A percentile compares a stretch with the other conserved stretches of the same genome.
Evolutionary conservation across 805 yeast genomes (phyloP).

Genomic region (Dipodascopsis tothii): DNA sequence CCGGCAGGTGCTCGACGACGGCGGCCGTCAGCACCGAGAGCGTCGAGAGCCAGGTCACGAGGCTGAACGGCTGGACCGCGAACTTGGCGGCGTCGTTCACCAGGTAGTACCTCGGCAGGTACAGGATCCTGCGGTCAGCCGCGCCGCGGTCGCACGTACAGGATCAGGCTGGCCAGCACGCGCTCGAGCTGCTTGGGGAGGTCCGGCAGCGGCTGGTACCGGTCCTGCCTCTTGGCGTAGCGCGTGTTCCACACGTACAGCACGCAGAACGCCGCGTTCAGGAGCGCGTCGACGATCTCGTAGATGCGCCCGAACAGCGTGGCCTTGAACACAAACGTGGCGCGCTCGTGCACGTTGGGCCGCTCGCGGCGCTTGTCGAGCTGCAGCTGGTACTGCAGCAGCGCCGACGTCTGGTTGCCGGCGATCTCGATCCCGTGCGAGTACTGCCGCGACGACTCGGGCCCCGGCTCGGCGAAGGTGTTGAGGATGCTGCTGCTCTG

Average conservation of each 20-base stretch:
- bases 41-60: conserved; percentile 4
- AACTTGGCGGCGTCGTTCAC: not conserved
- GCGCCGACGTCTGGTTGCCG: conserved; percentile 3
- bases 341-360: conserved; percentile 6
- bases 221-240: conserved; percentile 4
- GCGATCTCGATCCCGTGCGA: not conserved
- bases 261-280: conserved; percentile 1
- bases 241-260: conserved; percentile 12
- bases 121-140: conserved; percentile 1
- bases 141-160: conserved; percentile 1
- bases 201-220: conserved; percentile 8
- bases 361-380: conserved; percentile 5
- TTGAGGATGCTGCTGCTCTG: too few species aligned
- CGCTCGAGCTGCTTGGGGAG: conserved; percentile 8
- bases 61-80: not conserved
- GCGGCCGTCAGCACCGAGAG: conserved; percentile 6
- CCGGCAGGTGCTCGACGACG: conserved; percentile 7
- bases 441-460: not conserved
- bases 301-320: conserved; percentile 9
- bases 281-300: conserved; percentile 6
- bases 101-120: conserved; percentile 7
- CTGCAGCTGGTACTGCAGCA: conserved; percentile 5
- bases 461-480: too few species aligned
- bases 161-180: conserved; percentile 2
- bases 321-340: conserved; percentile 7